Evolutionary conservation across 139 green algal genomes (phyloP), one percentile per base, ranked within the genome.

Genomic region (Ostreobium quekettii): DNA sequence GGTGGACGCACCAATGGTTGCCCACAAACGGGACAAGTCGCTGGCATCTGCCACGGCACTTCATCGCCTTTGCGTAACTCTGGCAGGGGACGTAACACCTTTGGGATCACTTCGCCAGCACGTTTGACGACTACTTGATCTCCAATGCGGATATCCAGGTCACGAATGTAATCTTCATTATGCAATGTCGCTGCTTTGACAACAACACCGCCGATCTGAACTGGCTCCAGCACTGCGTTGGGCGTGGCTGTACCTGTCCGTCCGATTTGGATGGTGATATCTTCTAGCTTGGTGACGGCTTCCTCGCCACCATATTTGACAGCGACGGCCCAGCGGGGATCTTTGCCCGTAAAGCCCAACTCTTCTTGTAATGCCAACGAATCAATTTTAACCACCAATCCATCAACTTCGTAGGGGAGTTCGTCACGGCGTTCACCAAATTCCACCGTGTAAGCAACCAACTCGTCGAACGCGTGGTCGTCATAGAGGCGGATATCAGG

Each of bases 51-150:
- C n/a, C n/a, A n/a, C n/a, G n/a, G n/a, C n/a, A n/a, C n/a, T n/a
- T n/a, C n/a, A n/a, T n/a, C n/a, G n/a, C n/a, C n/a, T n/a, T n/a
- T n/a, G n/a, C n/a, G n/a, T n/a, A n/a, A n/a, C n/a, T n/a, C n/a
- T n/a, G n/a, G n/a, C n/a, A n/a, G n/a, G n/a, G n/a, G n/a, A n/a
- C n/a, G n/a, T n/a, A n/a, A n/a, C 38, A 83, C 72, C 72, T 87
- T 76, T 3, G 81, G 81, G 35, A 87, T 85, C 60, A 87, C 79
- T 56, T 87, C 81, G 2, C 81, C 81, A 4, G 71, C 68, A 22
- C 81, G 69, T 29, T 71, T 48, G 19, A 87, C 8, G 8, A 76
- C 46, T 29, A 87, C 81, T 3, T 37, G 30, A 53, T 85, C 78
- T 6, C 79, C 79, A 3, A 74, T 3, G 24, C 71, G 49, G 38